These are phyloP conservation scores for Melampsora larici-populina DNA, from an alignment of 1,284 basidiomycete species.

Conservation along the genomic window DNA sequence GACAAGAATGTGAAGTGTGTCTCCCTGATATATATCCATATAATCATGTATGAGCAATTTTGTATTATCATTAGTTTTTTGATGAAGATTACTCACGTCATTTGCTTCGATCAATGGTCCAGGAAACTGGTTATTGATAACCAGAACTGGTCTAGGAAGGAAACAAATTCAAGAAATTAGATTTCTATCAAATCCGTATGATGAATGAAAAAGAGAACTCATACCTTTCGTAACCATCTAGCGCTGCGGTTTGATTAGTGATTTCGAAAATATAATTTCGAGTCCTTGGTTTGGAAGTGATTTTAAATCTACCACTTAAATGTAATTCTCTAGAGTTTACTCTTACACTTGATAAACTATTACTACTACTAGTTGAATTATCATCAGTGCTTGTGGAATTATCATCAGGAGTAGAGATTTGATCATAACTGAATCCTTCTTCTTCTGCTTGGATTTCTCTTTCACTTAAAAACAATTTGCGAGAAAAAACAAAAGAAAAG, in stretches of 20 bases:
- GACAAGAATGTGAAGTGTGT: slow-evolving; percentile 57
- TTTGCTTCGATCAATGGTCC: slow-evolving; percentile 61
- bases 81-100: slow-evolving; percentile 47
- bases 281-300: slow-evolving; percentile 20
- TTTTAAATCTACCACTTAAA: slow-evolving; percentile 24
- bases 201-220: not conserved
- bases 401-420: too few species aligned
- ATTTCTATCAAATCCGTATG: not conserved
- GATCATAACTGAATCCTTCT: too few species aligned
- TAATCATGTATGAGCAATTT: not conserved
- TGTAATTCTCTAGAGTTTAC: not conserved
- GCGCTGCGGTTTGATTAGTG: slow-evolving; percentile 20
- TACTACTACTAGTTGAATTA: too few species aligned
- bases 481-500: too few species aligned
- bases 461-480: too few species aligned
- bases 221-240: slow-evolving; percentile 36
- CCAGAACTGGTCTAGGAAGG: slow-evolving; percentile 55
- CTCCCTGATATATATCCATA: slow-evolving; percentile 47
- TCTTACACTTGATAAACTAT: not conserved
- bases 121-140: slow-evolving; percentile 59
- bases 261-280: slow-evolving; percentile 31
- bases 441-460: too few species aligned
- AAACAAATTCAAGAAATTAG: not conserved
- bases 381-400: too few species aligned
- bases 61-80: not conserved